These are phyloP conservation scores for Aurantiochytrium sp. DNA, from an alignment of 108 stramenopile species.

Conservation along the genomic window DNA sequence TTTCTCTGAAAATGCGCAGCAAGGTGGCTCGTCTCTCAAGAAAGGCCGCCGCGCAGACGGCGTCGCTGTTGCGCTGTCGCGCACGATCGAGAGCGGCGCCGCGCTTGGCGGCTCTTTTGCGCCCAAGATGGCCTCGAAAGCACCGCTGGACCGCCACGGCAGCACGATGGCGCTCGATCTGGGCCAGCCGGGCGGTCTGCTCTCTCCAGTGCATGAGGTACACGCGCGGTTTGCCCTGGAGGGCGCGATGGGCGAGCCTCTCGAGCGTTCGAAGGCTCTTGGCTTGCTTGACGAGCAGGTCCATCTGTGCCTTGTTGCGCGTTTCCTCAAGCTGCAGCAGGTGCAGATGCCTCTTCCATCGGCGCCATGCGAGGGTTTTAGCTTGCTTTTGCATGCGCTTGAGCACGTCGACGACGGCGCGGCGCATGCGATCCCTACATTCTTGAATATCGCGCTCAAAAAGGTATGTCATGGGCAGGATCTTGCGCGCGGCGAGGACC, in stretches of 20 bases:
- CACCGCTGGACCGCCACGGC: background rate
- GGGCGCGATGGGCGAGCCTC: background rate
- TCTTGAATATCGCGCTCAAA: slow-evolving; percentile 15
- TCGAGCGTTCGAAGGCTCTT: background rate
- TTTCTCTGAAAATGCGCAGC: background rate
- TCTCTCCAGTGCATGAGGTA: background rate
- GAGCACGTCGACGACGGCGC: slow-evolving; percentile 7
- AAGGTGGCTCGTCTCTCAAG: background rate
- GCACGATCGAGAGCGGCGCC: background rate
- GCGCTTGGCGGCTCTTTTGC: background rate
- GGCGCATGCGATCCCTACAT: slow-evolving; percentile 5
- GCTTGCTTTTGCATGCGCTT: background rate
- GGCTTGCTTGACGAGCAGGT: background rate
- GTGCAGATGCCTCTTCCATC: background rate
- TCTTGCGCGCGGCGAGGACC: background rate
- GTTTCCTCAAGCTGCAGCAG: background rate
- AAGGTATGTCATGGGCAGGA: background rate
- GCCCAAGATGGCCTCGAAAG: background rate
- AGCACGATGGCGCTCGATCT: background rate
- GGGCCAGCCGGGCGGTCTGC: too few relatives aligned
- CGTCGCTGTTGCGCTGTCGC: background rate
- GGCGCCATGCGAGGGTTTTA: background rate
- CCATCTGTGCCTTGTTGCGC: background rate
- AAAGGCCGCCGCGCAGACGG: background rate
- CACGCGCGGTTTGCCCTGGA: background rate